phyloP scores from a whole-genome alignment of 2,329 filamentous ascomycete species.

The Capronia epimyces region DNA sequence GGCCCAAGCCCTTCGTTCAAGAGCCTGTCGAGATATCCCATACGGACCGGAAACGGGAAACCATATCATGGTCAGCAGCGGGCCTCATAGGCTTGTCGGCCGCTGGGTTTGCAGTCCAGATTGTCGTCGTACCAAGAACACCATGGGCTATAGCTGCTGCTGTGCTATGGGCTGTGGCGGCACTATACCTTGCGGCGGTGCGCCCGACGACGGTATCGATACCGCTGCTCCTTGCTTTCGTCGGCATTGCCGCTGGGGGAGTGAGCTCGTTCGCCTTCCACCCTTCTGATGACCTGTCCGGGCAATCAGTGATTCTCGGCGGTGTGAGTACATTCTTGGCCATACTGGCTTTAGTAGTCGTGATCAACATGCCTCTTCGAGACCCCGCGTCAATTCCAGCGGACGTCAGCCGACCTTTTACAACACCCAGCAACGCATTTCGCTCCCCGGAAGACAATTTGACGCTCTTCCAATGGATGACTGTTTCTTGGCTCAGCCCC shows the following conservation, averaged over 20 bases:
- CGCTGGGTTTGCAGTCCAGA: slow-evolving; percentile 14
- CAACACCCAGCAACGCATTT: slow-evolving; percentile 52
- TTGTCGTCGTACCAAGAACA: slow-evolving; percentile 9
- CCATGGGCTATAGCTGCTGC: slow-evolving; percentile 11
- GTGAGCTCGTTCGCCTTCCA: slow-evolving; percentile 5
- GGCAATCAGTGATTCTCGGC: slow-evolving; percentile 2
- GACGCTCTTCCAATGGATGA: slow-evolving; percentile 76
- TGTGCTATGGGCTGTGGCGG: slow-evolving; percentile 14
- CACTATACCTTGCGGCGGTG: slow-evolving; percentile 4
- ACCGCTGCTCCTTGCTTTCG: slow-evolving; percentile 12
- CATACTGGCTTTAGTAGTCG: slow-evolving; percentile 44
- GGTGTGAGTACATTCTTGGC: slow-evolving; percentile 9
- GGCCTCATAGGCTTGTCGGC: slow-evolving; percentile 16
- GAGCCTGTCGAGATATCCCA: slow-evolving; percentile 13
- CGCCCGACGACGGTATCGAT: slow-evolving; percentile 21
- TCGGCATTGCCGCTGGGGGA: slow-evolving; percentile 5
- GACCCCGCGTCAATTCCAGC: slow-evolving; percentile 50
- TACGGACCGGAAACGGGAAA: slow-evolving; percentile 1
- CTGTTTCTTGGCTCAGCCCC: slow-evolving; percentile 74
- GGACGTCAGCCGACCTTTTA: slow-evolving; percentile 56
- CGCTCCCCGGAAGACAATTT: slow-evolving; percentile 75
- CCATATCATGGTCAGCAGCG: slow-evolving; percentile 8
- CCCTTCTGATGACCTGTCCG: slow-evolving; percentile 8
- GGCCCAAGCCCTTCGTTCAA: slow-evolving; percentile 23
- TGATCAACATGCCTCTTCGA: slow-evolving; percentile 66